Evolutionary conservation across 2,329 filamentous ascomycete species (phyloP).

Genomic region (Colletotrichum salicis): DNA sequence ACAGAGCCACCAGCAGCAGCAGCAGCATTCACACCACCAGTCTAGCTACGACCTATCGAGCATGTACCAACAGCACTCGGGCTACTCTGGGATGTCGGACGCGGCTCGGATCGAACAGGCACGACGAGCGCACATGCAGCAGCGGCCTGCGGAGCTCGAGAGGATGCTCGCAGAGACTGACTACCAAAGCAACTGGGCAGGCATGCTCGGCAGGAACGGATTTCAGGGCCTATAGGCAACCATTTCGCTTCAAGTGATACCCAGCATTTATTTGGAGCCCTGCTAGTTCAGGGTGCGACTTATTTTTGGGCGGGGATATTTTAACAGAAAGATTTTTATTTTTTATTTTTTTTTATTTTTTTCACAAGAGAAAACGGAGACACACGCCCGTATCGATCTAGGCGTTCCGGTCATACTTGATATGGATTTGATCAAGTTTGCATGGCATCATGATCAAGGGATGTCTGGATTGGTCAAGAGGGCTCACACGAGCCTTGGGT

Average conservation of each 20-base stretch:
- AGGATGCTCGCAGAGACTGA: conserved; percentile 36
- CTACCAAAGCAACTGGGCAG: conserved; percentile 36
- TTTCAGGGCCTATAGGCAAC: conserved; percentile 32
- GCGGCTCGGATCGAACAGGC: conserved; percentile 33
- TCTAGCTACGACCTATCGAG: conserved; percentile 32
- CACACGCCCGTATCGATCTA: conserved; percentile 1
- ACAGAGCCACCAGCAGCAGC: conserved; percentile 44
- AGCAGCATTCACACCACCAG: conserved; percentile 37
- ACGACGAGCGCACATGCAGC: conserved; percentile 36
- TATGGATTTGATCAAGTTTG: conserved; percentile 6
- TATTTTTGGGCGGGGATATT: conserved; percentile 9
- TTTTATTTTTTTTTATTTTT: no score
- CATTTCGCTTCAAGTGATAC: conserved; percentile 36
- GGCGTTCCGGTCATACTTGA: conserved; percentile 30
- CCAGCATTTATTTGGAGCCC: conserved; percentile 35
- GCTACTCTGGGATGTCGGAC: conserved; percentile 31
- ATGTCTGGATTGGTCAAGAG: conserved; percentile 1
- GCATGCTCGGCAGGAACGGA: conserved; percentile 36
- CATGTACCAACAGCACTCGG: conserved; percentile 36
- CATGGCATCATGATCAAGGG: neutral
- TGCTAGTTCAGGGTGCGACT: conserved; percentile 33
- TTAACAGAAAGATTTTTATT: neutral
- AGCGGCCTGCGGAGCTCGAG: conserved; percentile 33
- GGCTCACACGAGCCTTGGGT: neutral
- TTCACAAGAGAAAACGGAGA: neutral